Evolutionary conservation across 2,329 filamentous ascomycete species (phyloP).

Genomic region (Boeremia exigua): DNA sequence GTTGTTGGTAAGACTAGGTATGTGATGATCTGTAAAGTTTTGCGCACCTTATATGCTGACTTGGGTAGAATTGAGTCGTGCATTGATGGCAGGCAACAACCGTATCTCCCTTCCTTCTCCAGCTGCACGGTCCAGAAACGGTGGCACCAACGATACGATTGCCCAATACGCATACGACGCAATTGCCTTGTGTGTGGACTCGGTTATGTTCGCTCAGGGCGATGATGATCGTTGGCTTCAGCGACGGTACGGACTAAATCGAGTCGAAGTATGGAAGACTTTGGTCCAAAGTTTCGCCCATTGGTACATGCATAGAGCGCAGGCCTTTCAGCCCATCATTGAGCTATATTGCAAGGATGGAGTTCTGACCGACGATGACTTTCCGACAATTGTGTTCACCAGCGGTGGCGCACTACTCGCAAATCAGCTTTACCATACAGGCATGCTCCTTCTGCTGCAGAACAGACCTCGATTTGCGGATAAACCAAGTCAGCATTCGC

Average conservation of each 20-base stretch:
- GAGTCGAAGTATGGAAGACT: conserved; percentile 29
- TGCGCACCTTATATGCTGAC: background rate
- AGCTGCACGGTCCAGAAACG: background rate
- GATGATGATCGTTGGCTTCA: conserved; percentile 29
- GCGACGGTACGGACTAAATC: conserved; percentile 26
- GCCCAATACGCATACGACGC: conserved; percentile 22
- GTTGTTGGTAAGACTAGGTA: conserved; percentile 28
- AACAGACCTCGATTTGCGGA: conserved; percentile 56
- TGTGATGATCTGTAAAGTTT: background rate
- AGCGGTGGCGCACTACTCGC: conserved; percentile 53
- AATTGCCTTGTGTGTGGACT: conserved; percentile 28
- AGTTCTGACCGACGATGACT: conserved; percentile 32
- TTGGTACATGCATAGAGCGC: conserved; percentile 30
- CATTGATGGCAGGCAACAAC: conserved; percentile 15
- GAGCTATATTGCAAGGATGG: conserved; percentile 37
- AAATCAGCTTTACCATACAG: conserved; percentile 64
- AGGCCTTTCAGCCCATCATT: conserved; percentile 40
- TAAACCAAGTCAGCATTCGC: conserved; percentile 35
- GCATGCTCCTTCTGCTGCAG: conserved; percentile 60
- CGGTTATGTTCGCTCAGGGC: conserved; percentile 28
- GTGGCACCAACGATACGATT: conserved; percentile 1
- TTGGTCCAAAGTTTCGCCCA: conserved; percentile 22
- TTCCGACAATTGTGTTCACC: conserved; percentile 55
- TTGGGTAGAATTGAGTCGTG: conserved; percentile 25
- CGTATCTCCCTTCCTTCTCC: conserved; percentile 20